Percentiles rank a stretch among this genome's conserved stretches.
Evolutionary conservation across 2,329 filamentous ascomycete species (phyloP).

Genomic region (Clonostachys rhizophaga): DNA sequence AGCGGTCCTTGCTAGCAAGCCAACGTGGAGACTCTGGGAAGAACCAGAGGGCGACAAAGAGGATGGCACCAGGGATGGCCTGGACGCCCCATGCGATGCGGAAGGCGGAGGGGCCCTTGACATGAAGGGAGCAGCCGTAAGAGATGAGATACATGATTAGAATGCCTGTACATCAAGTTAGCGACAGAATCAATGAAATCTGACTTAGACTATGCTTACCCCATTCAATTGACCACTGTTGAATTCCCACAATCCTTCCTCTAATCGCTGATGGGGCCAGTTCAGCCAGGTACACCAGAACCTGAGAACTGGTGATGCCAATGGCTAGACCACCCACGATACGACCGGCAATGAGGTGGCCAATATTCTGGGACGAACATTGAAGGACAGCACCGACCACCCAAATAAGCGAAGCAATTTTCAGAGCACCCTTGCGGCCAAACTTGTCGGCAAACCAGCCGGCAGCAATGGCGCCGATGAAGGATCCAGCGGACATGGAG

Average conservation of each 20-base stretch:
- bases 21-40: slow-evolving; percentile 60
- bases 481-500: slow-evolving; percentile 42
- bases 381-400: slow-evolving; percentile 56
- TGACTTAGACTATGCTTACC: slow-evolving; percentile 6
- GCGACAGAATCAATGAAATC: background rate
- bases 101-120: slow-evolving; percentile 53
- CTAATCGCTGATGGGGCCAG: slow-evolving; percentile 52
- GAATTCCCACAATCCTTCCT: slow-evolving; percentile 64
- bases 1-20: slow-evolving; percentile 58
- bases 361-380: slow-evolving; percentile 52
- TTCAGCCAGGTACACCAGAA: slow-evolving; percentile 65
- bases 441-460: slow-evolving; percentile 39
- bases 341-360: slow-evolving; percentile 46
- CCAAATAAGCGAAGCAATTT: slow-evolving; percentile 41
- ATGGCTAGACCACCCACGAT: slow-evolving; percentile 62
- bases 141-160: slow-evolving; percentile 67
- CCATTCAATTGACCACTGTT: slow-evolving; percentile 72
- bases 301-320: slow-evolving; percentile 63
- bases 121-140: slow-evolving; percentile 52
- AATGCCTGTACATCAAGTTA: slow-evolving; percentile 40
- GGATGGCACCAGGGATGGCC: slow-evolving; percentile 53
- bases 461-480: slow-evolving; percentile 36
- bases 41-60: slow-evolving; percentile 53
- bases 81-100: slow-evolving; percentile 62
- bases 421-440: slow-evolving; percentile 37